Evolutionary conservation across 495 filamentous ascomycete species (phyloP).

Genomic region (Arthonia radiata): DNA sequence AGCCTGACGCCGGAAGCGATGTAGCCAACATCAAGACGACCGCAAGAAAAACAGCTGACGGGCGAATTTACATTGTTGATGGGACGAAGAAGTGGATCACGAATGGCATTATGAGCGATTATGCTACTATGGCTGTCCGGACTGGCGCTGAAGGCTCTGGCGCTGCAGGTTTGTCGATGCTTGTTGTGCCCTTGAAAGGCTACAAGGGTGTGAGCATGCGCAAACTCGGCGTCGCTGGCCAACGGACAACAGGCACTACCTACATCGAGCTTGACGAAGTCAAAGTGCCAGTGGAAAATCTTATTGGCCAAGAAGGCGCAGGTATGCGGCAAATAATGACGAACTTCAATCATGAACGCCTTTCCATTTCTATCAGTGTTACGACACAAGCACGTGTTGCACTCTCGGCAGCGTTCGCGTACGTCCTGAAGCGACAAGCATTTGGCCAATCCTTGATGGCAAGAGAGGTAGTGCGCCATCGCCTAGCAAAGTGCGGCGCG

Average conservation of each 20-base stretch:
- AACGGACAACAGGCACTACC: conserved; percentile 38
- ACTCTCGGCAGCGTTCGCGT: no score
- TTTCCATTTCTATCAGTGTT: no score
- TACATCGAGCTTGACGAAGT: conserved; percentile 59
- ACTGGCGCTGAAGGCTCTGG: conserved; percentile 33
- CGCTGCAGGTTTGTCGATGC: conserved; percentile 31
- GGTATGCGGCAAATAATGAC: conserved; percentile 62
- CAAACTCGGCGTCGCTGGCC: conserved; percentile 33
- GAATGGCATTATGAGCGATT: conserved; percentile 28
- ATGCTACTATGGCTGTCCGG: conserved; percentile 47
- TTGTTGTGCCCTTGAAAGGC: conserved; percentile 46
- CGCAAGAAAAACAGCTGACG: conserved; percentile 36
- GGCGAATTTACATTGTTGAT: conserved; percentile 44
- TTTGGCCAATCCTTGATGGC: no score
- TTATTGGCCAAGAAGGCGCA: conserved; percentile 42
- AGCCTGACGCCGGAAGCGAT: conserved; percentile 53
- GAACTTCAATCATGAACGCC: no score
- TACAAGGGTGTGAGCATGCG: conserved; percentile 43
- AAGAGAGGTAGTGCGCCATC: no score
- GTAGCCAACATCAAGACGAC: conserved; percentile 49
- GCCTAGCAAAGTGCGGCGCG: no score
- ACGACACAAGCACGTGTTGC: no score
- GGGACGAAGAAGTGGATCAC: conserved; percentile 62
- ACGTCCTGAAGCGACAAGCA: no score
- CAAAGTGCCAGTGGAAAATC: conserved; percentile 38